Base-by-base conservation (phyloP, 225 moss, liverwort and hornwort species). In the Sphagnum contortum region DNA sequence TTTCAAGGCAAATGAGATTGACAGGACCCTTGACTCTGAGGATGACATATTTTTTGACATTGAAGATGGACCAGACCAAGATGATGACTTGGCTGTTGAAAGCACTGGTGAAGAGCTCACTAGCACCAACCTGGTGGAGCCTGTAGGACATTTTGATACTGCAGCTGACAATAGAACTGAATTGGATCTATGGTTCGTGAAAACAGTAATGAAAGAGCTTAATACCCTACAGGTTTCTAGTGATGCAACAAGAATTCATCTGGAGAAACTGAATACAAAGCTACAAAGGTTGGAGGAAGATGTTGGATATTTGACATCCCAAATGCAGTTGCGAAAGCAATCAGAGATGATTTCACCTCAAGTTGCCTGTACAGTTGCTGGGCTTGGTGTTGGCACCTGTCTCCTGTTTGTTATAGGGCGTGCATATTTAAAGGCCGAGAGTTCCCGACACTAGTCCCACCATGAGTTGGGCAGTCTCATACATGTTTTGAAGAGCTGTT, bases 261-360 rank as follows among this genome's bases (percentile, higher is more conserved):
- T 80, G 12, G 68, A 77, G 63, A 74, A 80, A 58, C 57, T 84
- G 29, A 84, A 84, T 59, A 69, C 65, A 68, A 73, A 72, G 55
- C 53, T 80, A 63, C 83, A 84, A 53, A 84, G 72, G 70, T 63
- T 84, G 59, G 83, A 84, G 61, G 72, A 75, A 3, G 74, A 84
- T 56, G 64, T 80, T 61, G 45, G 68, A 3, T 56, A 62, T 46
- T 59, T 80, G 50, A 79, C 64, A 56, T 52, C 47, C 9, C 69
- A 80, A 8, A 60, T 83, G 66, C 62, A 71, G 48, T 7, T 64
- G 48, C 29, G 50, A 10, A 64, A 44, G 49, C 47, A 50, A 12
- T 14, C 47, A 5, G 79, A 71, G 5, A 29, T 69, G 45, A 62
- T 80, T 12, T 72, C 80, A 3, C 74, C 69, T 44, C 64, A 55